A percentile compares a stretch with the other conserved stretches of the same genome.
These are phyloP conservation scores for Candida methanosorbosa DNA, from an alignment of 805 yeast genomes.

Conservation along the genomic window DNA sequence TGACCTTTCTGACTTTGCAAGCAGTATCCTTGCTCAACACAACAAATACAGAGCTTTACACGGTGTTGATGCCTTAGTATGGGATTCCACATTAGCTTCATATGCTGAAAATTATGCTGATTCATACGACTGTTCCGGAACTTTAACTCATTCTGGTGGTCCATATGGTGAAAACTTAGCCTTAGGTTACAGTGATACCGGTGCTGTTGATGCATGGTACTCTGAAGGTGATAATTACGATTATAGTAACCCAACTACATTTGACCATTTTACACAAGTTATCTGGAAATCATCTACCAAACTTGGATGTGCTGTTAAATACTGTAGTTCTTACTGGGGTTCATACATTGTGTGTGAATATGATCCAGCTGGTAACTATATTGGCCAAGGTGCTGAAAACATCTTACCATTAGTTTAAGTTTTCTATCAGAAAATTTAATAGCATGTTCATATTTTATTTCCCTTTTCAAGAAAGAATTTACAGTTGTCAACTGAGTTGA, in stretches of 20 bases:
- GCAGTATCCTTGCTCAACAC: slow-evolving; percentile 48
- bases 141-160: slow-evolving; percentile 54
- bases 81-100: slow-evolving; percentile 45
- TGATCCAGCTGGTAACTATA: slow-evolving; percentile 63
- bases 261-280: slow-evolving; percentile 68
- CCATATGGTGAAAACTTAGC: slow-evolving; percentile 72
- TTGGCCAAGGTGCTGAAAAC: slow-evolving; percentile 33
- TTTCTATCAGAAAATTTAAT: too few relatives aligned
- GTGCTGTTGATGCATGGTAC: slow-evolving; percentile 72
- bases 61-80: slow-evolving; percentile 38
- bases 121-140: slow-evolving; percentile 46
- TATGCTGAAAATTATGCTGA: slow-evolving; percentile 54
- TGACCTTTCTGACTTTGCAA: slow-evolving; percentile 24
- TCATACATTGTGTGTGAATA: slow-evolving; percentile 70
- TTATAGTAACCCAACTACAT: slow-evolving; percentile 39
- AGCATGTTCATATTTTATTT: too few relatives aligned
- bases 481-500: too few relatives aligned
- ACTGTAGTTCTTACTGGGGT: slow-evolving; percentile 37
- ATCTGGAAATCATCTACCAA: slow-evolving; percentile 58
- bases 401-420: slow-evolving; percentile 21
- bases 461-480: too few relatives aligned
- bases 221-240: slow-evolving; percentile 48
- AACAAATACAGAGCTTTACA: slow-evolving; percentile 50
- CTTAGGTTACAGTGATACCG: slow-evolving; percentile 51
- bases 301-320: slow-evolving; percentile 66